Evolutionary conservation across 306 rosid species (phyloP), one percentile per base, ranked within the genome.

Genomic region (Sphenostylis stenocarpa): DNA sequence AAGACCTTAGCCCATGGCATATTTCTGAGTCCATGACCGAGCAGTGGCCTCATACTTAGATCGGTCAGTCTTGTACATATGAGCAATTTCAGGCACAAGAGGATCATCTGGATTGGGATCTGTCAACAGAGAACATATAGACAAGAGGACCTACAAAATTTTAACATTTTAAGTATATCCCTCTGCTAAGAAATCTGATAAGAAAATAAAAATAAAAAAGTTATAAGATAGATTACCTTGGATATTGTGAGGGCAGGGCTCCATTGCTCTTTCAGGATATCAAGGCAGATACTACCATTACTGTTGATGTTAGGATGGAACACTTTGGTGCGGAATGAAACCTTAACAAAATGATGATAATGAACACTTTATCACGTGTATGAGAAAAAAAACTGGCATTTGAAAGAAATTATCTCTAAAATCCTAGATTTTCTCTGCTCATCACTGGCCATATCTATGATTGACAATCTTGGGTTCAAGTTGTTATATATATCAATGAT

Each of bases 61-160:
- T 63, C 45, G 71, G 38, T 72, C 73, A 26, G 55, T 79, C 73
- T 79, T 79, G 73, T 79, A 79, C 78, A 71, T 49, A 11, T 63
- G 73, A 28, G 83, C 83, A 79, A 79, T 79, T 65, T 79, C 78
- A 14, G 73, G 83, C 38, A 79, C 78, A 11, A 79, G 31, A 51
- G 83, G 83, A 63, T 79, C 83, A 58, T 79, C 78, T 72, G 78
- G 78, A 73, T 79, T 79, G 28, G 83, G 73, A 48, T 79, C 83
- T 17, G 73, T 79, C 73, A 79, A 29, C 73, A 79, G 53, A 19
- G 83, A 79, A 34, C 83, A 79, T 24, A 72, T 71, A 6, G 78
- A 71, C 6, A 79, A 58, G 0, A 79, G 73, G 11, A 79, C 73
- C 78, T 79, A 33, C 48, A 62, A 45, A 29, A 19, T 4, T 29